Evolutionary conservation across 2,329 filamentous ascomycete species (phyloP).

Genomic region (Leptodontidium sp.): DNA sequence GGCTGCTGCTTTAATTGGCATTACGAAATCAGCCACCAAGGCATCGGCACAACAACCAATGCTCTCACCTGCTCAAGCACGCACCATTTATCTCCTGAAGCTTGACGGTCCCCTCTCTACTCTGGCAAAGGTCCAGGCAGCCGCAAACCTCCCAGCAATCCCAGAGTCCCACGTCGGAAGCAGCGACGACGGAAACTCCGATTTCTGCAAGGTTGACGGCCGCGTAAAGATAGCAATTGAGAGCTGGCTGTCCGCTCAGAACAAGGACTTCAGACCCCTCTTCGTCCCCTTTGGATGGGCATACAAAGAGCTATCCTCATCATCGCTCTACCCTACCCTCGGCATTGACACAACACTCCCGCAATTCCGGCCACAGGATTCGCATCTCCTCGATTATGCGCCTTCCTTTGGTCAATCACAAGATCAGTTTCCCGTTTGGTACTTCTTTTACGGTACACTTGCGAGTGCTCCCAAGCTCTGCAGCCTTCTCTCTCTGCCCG

Average conservation of each 20-base stretch:
- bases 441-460: slow-evolving; percentile 55
- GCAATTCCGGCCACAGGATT: slow-evolving; percentile 36
- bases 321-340: slow-evolving; percentile 35
- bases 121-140: slow-evolving; percentile 35
- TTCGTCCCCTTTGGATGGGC: slow-evolving; percentile 43
- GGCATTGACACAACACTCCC: slow-evolving; percentile 43
- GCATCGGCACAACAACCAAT: background rate
- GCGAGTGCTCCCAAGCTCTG: slow-evolving; percentile 38
- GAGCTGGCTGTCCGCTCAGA: slow-evolving; percentile 33
- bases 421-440: slow-evolving; percentile 47
- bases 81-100: slow-evolving; percentile 39
- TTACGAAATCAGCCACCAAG: background rate
- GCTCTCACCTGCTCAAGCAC: background rate
- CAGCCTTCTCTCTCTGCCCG: slow-evolving; percentile 44
- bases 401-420: slow-evolving; percentile 22
- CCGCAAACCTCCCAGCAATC: slow-evolving; percentile 29
- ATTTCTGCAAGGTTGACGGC: slow-evolving; percentile 42
- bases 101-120: slow-evolving; percentile 40
- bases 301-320: slow-evolving; percentile 41
- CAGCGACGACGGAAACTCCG: slow-evolving; percentile 34
- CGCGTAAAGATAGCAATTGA: slow-evolving; percentile 29
- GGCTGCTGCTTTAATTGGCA: background rate
- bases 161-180: slow-evolving; percentile 33
- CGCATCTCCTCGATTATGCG: background rate
- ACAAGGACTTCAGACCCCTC: slow-evolving; percentile 37